phyloP scores from a whole-genome alignment of 2,329 filamentous ascomycete genomes.

The Gnomoniopsis sp. region DNA sequence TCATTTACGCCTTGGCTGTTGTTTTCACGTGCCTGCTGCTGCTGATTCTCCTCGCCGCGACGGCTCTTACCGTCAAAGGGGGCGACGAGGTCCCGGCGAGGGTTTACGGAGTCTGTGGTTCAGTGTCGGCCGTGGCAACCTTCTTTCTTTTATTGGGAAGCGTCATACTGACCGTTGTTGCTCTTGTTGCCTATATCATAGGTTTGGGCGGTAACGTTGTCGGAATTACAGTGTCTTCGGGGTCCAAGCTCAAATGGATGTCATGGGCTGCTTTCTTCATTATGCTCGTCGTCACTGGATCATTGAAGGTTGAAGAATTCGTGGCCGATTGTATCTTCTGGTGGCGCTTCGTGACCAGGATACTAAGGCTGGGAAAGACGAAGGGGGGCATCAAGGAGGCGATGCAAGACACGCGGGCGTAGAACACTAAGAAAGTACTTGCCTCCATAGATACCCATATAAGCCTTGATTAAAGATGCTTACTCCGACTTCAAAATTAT shows the following conservation, averaged over 20 bases:
- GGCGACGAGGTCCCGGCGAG: slow-evolving; percentile 2
- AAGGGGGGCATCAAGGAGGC: not conserved
- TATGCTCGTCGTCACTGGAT: slow-evolving; percentile 4
- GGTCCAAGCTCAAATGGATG: slow-evolving; percentile 16
- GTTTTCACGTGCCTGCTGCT: slow-evolving; percentile 11
- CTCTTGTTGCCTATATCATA: slow-evolving; percentile 9
- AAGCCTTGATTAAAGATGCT: no score
- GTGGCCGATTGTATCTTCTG: slow-evolving; percentile 9
- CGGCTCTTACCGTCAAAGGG: not conserved
- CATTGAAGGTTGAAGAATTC: slow-evolving; percentile 14
- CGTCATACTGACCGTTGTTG: slow-evolving; percentile 13
- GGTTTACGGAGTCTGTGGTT: slow-evolving; percentile 11
- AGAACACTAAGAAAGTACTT: no score
- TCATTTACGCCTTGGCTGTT: slow-evolving; percentile 10
- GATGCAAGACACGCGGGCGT: not conserved
- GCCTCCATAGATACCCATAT: no score
- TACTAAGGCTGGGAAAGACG: not conserved
- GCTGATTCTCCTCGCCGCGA: slow-evolving; percentile 8
- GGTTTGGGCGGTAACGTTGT: slow-evolving; percentile 9
- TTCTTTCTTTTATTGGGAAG: slow-evolving; percentile 17
- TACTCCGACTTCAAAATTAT: no score
- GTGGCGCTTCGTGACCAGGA: not conserved
- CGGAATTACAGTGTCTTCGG: slow-evolving; percentile 14
- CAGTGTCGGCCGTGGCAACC: slow-evolving; percentile 7
- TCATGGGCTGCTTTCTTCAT: slow-evolving; percentile 15